Evolutionary conservation across 345 rosid genomes (phyloP).

Genomic region (Geranium brycei): DNA sequence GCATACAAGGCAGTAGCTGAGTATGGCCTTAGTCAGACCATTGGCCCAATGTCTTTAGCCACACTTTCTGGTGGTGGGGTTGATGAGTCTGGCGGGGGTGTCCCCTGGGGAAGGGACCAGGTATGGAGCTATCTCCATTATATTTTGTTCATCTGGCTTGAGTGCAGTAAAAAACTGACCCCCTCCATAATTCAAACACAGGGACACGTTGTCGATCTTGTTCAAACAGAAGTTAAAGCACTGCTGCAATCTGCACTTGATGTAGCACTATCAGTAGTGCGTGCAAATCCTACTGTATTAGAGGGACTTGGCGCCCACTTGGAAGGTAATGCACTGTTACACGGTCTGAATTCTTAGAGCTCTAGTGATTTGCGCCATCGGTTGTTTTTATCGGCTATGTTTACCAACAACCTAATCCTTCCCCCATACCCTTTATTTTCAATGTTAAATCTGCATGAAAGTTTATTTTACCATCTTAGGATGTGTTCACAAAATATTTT

Average conservation of each 20-base stretch:
- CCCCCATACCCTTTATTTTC: too few species aligned
- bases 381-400: too few species aligned
- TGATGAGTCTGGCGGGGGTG: slow-evolving; percentile 55
- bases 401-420: too few species aligned
- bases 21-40: slow-evolving; percentile 79
- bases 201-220: slow-evolving; percentile 88
- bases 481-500: too few species aligned
- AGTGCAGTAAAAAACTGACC: slow-evolving; percentile 5
- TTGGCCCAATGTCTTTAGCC: slow-evolving; percentile 79
- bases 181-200: slow-evolving; percentile 16
- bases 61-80: slow-evolving; percentile 83
- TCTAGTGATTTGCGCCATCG: too few species aligned
- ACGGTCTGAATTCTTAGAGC: neutral
- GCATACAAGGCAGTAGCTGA: slow-evolving; percentile 96
- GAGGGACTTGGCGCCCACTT: slow-evolving; percentile 90
- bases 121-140: slow-evolving; percentile 18
- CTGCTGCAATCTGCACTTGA: slow-evolving; percentile 68
- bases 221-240: slow-evolving; percentile 69
- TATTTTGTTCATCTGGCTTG: slow-evolving; percentile 1
- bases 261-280: slow-evolving; percentile 63
- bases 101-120: slow-evolving; percentile 85
- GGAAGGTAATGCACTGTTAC: slow-evolving; percentile 45
- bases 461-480: too few species aligned
- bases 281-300: slow-evolving; percentile 73
- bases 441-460: too few species aligned